These are phyloP conservation scores for Pythium brachiatum DNA, from an alignment of 352 stramenopile genomes.

Conservation along the genomic window DNA sequence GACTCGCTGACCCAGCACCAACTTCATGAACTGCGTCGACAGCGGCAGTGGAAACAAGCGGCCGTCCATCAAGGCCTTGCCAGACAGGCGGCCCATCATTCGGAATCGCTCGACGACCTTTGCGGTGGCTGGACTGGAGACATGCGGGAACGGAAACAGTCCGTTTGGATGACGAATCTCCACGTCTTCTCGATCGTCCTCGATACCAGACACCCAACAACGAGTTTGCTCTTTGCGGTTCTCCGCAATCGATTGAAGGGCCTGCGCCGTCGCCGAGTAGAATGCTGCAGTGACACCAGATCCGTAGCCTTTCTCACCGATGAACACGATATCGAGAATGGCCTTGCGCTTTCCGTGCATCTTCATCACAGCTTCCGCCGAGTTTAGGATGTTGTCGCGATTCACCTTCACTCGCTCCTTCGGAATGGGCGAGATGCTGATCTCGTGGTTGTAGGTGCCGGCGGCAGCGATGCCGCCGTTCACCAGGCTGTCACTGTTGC, in stretches of 20 bases:
- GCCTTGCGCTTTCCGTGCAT: constrained; percentile 83
- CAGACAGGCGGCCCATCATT: constrained; percentile 76
- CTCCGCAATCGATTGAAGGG: constrained; percentile 54
- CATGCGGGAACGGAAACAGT: constrained; percentile 69
- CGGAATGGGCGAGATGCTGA: constrained; percentile 77
- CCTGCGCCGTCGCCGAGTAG: constrained; percentile 74
- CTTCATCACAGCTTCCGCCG: constrained; percentile 79
- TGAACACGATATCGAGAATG: constrained; percentile 83
- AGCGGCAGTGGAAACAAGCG: constrained; percentile 70
- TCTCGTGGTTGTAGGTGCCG: constrained; percentile 73
- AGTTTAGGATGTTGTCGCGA: constrained; percentile 69
- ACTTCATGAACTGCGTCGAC: constrained; percentile 71
- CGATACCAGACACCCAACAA: constrained; percentile 64
- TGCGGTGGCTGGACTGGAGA: background rate
- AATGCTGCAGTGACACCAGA: constrained; percentile 83
- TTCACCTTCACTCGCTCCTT: constrained; percentile 87
- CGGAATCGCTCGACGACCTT: constrained; percentile 70
- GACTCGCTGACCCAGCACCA: constrained; percentile 68
- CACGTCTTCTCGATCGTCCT: constrained; percentile 34
- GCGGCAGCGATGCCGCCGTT: constrained; percentile 24
- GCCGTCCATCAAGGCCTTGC: constrained; percentile 84
- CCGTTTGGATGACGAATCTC: constrained; percentile 78
- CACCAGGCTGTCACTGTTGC: constrained; percentile 16
- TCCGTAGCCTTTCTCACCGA: constrained; percentile 82
- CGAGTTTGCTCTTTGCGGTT: constrained; percentile 33